Base-by-base conservation (phyloP, 1,284 basidiomycete species). In the Puccinia triticina region DNA sequence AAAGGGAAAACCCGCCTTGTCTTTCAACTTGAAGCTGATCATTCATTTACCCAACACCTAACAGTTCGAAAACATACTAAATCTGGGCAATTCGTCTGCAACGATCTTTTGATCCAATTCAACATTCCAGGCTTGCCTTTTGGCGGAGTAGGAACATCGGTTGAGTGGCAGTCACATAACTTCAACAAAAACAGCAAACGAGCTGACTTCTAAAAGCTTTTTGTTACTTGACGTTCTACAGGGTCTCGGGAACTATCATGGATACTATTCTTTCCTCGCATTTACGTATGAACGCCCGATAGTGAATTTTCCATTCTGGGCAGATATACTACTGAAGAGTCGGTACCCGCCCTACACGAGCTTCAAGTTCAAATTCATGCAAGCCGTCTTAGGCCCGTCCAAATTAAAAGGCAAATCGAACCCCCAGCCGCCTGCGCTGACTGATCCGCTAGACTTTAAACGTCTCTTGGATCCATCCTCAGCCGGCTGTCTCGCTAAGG, bases 221-320 rank as follows among this genome's bases (percentile, higher is more conserved):
- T 18, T 37, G 37, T 23, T 23, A n/a, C n/a, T 18, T 3, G 18
- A 11, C 29, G 26, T 34, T 57, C 14, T 23, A 26, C n/a, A 82
- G 81, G 87, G 87, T 29, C 85, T 86, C 79, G 86, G 86, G 32
- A 83, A 83, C 67, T 86, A 86, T 83, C 86, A 86, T 82, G 86
- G 86, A 79, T 84, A 85, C 83, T 84, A 85, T 14, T 84, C 85
- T 37, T 88, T 88, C 82, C 86, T 88, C 81, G 85, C 85, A 72
- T 88, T 88, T 84, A 85, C 86, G 61, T 87, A 88, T 84, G 85
- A 87, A 80, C 86, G 88, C 57, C 84, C 87, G 26, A 84, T 84
- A 7, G 83, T 88, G 7, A 82, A 85, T 26, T 86, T 87, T 14
- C 88, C 88, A 40, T 83, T 84, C 7, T 86, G 85, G 72, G 85